Percentiles rank a stretch among this genome's conserved stretches.
Evolutionary conservation across 2,329 filamentous ascomycete species (phyloP).

Genomic region (Arthrobotrys musiformis): DNA sequence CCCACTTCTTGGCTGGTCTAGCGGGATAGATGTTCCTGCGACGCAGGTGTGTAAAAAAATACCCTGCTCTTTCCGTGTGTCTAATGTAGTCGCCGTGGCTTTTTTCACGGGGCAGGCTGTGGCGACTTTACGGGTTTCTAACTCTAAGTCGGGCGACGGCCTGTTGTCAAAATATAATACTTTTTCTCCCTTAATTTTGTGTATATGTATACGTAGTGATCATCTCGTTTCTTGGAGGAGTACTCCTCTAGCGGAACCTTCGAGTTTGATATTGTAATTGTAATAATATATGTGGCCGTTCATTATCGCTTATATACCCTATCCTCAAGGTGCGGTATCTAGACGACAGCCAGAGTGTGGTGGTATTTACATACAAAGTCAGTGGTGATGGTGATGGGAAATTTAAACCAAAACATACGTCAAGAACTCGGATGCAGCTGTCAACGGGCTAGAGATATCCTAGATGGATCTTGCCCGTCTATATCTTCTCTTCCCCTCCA

Average conservation of each 20-base stretch:
- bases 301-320: too few species aligned
- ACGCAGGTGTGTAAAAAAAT: neutral
- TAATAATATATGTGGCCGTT: too few species aligned
- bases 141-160: neutral
- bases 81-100: neutral
- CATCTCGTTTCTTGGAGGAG: too few species aligned
- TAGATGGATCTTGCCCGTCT: too few species aligned
- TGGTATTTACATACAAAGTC: neutral
- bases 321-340: too few species aligned
- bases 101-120: neutral
- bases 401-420: too few species aligned
- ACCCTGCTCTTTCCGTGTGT: neutral
- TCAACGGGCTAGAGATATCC: too few species aligned
- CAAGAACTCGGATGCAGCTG: too few species aligned
- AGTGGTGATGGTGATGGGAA: too few species aligned
- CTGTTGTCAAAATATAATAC: conserved; percentile 2
- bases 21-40: neutral
- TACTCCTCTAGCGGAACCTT: too few species aligned
- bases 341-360: neutral
- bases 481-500: too few species aligned
- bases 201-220: neutral
- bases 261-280: too few species aligned
- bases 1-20: neutral
- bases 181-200: neutral
- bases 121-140: neutral